Conservation (phyloP, 257 asterid species). For the Capsicum baccatum region DNA sequence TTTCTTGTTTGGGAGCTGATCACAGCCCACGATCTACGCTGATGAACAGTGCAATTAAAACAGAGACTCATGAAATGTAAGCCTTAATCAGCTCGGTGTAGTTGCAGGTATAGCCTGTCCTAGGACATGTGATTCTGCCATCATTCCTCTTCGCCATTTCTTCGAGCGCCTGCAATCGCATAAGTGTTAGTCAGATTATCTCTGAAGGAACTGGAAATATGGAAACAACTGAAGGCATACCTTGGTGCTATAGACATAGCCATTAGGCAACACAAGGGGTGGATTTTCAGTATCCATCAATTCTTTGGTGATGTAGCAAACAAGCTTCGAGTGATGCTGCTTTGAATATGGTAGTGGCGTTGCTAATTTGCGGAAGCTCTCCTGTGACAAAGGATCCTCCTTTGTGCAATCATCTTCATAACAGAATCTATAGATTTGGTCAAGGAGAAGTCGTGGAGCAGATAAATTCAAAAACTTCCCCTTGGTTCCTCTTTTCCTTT, state of each 20-base stretch:
- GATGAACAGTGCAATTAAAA: slow-evolving; percentile 10
- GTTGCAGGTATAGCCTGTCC: slow-evolving; percentile 71
- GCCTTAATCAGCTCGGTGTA: slow-evolving; percentile 80
- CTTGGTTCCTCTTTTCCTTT: not conserved
- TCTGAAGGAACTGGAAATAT: not conserved
- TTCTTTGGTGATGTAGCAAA: slow-evolving; percentile 87
- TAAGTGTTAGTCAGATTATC: not conserved
- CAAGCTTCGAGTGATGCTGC: slow-evolving; percentile 98
- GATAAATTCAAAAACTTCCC: not conserved
- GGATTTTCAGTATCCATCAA: slow-evolving; percentile 98
- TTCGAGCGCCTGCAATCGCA: slow-evolving; percentile 71
- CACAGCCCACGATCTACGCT: not conserved
- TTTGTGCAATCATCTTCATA: slow-evolving; percentile 93
- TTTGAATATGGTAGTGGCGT: slow-evolving; percentile 87
- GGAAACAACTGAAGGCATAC: slow-evolving; percentile 43
- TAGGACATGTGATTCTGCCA: slow-evolving; percentile 87
- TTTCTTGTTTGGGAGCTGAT: slow-evolving; percentile 22
- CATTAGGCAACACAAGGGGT: slow-evolving; percentile 95
- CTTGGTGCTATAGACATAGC: slow-evolving; percentile 97
- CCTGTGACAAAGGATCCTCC: slow-evolving; percentile 98
- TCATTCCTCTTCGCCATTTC: slow-evolving; percentile 85
- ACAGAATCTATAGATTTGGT: slow-evolving; percentile 70
- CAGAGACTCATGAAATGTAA: slow-evolving; percentile 60
- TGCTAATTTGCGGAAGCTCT: slow-evolving; percentile 90
- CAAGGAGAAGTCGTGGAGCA: slow-evolving; percentile 42